Conservation (phyloP, 1,284 basidiomycete species). For the Ceratobasidium sp. region DNA sequence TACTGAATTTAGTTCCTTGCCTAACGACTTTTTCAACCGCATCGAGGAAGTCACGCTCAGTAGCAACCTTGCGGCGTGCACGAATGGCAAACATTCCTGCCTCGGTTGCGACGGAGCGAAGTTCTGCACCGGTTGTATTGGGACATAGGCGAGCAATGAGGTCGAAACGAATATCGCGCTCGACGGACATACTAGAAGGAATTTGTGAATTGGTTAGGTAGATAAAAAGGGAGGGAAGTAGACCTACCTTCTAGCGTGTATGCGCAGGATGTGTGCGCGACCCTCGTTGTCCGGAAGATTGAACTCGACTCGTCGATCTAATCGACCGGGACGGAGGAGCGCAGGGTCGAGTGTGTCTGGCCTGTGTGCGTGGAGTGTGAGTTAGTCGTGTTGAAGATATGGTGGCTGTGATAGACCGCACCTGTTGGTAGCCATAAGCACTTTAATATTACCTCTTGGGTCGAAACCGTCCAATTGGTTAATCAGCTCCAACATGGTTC, state of each 20-base stretch:
- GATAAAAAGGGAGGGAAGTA: conserved; percentile 28
- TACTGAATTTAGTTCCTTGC: conserved; percentile 97
- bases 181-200: conserved; percentile 89
- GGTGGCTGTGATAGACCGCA: conserved; percentile 55
- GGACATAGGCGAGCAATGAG: conserved; percentile 97
- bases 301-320: conserved; percentile 98
- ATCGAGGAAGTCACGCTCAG: conserved; percentile 97
- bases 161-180: conserved; percentile 97
- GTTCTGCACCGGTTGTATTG: conserved; percentile 97
- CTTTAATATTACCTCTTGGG: conserved; percentile 98
- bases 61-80: conserved; percentile 95
- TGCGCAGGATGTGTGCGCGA: conserved; percentile 95
- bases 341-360: conserved; percentile 99
- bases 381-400: neutral
- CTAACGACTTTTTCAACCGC: conserved; percentile 98
- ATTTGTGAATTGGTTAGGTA: conserved; percentile 29
- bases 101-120: conserved; percentile 97
- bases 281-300: conserved; percentile 96
- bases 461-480: conserved; percentile 99
- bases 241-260: conserved; percentile 90
- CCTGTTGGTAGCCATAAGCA: conserved; percentile 99
- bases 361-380: conserved; percentile 60
- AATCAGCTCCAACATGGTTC: conserved; percentile 99
- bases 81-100: conserved; percentile 99
- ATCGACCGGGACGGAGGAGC: conserved; percentile 92